Evolutionary conservation across 345 rosid genomes (phyloP).

Genomic region (Boechera divaricarpa): DNA sequence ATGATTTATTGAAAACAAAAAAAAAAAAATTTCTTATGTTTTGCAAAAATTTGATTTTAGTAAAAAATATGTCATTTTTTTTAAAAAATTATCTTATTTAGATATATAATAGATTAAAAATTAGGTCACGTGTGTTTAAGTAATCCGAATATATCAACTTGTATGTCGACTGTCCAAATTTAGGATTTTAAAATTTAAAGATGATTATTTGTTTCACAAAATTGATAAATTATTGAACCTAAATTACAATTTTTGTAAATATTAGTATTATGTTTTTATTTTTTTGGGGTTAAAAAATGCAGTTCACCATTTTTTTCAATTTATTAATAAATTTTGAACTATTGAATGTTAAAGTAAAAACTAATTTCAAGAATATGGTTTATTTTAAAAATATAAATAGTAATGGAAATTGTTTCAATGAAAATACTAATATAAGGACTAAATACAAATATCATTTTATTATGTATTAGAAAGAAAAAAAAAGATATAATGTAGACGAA

Average conservation of each 20-base stretch:
- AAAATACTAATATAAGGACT: not conserved
- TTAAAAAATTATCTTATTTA: too few species aligned
- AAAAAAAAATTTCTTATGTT: too few species aligned
- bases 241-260: not conserved
- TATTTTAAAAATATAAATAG: not conserved
- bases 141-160: not conserved
- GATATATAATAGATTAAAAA: too few species aligned
- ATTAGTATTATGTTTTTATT: not conserved
- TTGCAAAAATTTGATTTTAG: not conserved
- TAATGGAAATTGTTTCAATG: not conserved
- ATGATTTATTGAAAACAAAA: too few species aligned
- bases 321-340: not conserved
- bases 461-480: not conserved
- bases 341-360: not conserved
- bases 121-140: not conserved
- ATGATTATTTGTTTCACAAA: not conserved
- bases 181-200: not conserved
- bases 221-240: not conserved
- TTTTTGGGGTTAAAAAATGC: not conserved
- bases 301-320: not conserved
- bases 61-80: too few species aligned
- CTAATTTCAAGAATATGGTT: not conserved
- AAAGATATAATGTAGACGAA: slow-evolving; percentile 23
- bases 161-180: not conserved
- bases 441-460: not conserved